Conservation (phyloP, 805 yeast genomes). For the Cyberlindnera bimundalis region DNA sequence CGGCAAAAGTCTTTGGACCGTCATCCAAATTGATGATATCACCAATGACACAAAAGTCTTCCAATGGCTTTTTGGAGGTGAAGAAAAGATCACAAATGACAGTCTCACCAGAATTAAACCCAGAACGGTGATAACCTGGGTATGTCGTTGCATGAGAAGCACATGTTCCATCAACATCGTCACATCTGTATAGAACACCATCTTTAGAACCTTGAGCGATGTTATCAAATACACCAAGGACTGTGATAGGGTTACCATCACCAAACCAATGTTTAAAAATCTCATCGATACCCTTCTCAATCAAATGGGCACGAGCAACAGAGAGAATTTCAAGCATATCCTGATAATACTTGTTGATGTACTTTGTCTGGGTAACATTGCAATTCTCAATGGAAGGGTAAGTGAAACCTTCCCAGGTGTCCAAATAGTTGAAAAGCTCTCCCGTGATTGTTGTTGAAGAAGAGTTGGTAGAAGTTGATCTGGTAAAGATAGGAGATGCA, state of each 20-base stretch:
- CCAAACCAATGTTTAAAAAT: conserved; percentile 8
- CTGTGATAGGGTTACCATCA: conserved; percentile 8
- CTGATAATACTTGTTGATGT: conserved; percentile 11
- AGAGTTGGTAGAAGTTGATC: conserved; percentile 3
- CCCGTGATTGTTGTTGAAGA: not conserved
- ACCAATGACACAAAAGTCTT: conserved; percentile 9
- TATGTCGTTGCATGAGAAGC: conserved; percentile 1
- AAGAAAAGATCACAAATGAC: conserved; percentile 11
- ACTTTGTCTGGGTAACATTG: conserved; percentile 7
- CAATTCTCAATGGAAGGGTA: conserved; percentile 7
- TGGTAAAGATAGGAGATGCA: conserved; percentile 4
- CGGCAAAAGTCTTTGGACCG: conserved; percentile 12
- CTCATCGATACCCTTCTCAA: conserved; percentile 3
- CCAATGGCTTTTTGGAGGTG: conserved; percentile 5
- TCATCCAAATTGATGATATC: conserved; percentile 3
- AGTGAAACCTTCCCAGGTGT: conserved; percentile 1
- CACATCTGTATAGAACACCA: conserved; percentile 8
- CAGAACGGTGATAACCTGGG: conserved; percentile 9
- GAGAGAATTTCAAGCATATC: conserved; percentile 8
- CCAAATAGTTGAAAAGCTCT: conserved; percentile 1
- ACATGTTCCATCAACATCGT: conserved; percentile 9
- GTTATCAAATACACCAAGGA: conserved; percentile 6
- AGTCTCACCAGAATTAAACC: conserved; percentile 1
- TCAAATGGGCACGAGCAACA: conserved; percentile 5
- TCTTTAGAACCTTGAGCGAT: conserved; percentile 5